phyloP scores from a whole-genome alignment of 2,329 filamentous ascomycete species.

The Claviceps paspali region DNA sequence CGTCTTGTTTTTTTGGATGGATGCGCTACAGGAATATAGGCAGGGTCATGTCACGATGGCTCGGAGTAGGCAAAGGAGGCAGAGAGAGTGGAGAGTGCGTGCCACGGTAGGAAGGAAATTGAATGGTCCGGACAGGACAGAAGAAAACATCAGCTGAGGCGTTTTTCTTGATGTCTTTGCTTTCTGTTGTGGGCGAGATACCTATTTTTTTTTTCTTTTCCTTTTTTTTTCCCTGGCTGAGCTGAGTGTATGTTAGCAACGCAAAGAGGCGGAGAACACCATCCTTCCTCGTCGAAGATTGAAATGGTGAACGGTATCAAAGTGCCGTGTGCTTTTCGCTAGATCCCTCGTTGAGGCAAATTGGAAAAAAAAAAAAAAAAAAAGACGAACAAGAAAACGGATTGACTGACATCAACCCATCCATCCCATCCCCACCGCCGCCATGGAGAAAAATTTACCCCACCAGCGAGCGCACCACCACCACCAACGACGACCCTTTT shows the following conservation, averaged over 20 bases:
- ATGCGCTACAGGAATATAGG: slow-evolving; percentile 3
- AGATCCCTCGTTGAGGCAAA: no score
- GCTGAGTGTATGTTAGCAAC: slow-evolving; percentile 2
- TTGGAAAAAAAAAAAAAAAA: not conserved
- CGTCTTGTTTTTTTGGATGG: slow-evolving; percentile 9
- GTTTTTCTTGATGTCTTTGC: slow-evolving; percentile 6
- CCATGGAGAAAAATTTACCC: slow-evolving; percentile 26
- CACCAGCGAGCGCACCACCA: slow-evolving; percentile 20
- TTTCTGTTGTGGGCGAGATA: slow-evolving; percentile 8
- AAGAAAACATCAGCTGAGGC: slow-evolving; percentile 8
- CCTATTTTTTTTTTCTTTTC: slow-evolving; percentile 5
- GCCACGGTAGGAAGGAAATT: not conserved
- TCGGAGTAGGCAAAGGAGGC: not conserved
- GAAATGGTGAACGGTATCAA: no score
- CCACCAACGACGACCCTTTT: slow-evolving; percentile 7
- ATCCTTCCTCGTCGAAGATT: slow-evolving; percentile 8
- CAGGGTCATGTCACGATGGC: not conserved
- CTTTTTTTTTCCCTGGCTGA: no score
- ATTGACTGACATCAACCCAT: not conserved
- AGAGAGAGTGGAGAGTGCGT: not conserved
- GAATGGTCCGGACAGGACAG: not conserved
- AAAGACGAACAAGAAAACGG: not conserved
- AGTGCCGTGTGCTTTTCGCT: no score
- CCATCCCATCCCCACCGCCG: no score
- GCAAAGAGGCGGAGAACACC: slow-evolving; percentile 2